Percentiles rank a stretch among this genome's conserved stretches.
phyloP scores from a whole-genome alignment of 2,329 filamentous ascomycete genomes.

The Diaporthe nobilis region DNA sequence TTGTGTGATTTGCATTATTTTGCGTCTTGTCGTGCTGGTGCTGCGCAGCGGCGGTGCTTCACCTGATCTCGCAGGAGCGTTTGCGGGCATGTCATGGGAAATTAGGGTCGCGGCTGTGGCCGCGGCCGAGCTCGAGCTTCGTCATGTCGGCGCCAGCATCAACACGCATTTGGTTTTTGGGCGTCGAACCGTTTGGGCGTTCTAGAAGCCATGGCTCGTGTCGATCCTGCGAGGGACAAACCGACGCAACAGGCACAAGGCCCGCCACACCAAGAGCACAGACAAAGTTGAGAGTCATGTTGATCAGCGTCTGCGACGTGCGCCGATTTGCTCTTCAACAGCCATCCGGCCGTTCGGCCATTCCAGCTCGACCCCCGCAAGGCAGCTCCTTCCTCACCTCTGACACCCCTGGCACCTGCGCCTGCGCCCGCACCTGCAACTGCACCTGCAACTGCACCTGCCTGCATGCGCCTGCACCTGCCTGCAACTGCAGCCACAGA shows the following conservation, averaged over 20 bases:
- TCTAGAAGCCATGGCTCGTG: slow-evolving; percentile 26
- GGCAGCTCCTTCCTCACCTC: not conserved
- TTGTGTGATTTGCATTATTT: slow-evolving; percentile 29
- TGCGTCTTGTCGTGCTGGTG: not conserved
- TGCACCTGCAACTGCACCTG: slow-evolving; percentile 9
- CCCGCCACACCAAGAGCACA: not conserved
- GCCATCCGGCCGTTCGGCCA: not conserved
- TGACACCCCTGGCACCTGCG: slow-evolving; percentile 3
- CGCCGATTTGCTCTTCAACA: slow-evolving; percentile 12
- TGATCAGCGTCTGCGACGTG: slow-evolving; percentile 25
- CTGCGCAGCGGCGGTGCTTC: slow-evolving; percentile 3
- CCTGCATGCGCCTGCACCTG: not conserved
- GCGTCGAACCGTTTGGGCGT: not conserved
- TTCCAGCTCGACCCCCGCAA: not conserved
- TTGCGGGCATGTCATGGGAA: not conserved
- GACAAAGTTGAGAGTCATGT: slow-evolving; percentile 3
- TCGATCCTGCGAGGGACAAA: slow-evolving; percentile 21
- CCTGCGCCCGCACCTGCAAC: not conserved
- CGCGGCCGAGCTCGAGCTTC: slow-evolving; percentile 12
- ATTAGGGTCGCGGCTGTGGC: slow-evolving; percentile 9
- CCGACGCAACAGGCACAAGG: not conserved
- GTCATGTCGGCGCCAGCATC: not conserved
- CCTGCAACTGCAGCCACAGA: slow-evolving; percentile 13
- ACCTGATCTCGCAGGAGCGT: slow-evolving; percentile 5
- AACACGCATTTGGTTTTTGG: not conserved